Evolutionary conservation across 345 rosid genomes (phyloP).

Genomic region (Eucalyptus shirleyi): DNA sequence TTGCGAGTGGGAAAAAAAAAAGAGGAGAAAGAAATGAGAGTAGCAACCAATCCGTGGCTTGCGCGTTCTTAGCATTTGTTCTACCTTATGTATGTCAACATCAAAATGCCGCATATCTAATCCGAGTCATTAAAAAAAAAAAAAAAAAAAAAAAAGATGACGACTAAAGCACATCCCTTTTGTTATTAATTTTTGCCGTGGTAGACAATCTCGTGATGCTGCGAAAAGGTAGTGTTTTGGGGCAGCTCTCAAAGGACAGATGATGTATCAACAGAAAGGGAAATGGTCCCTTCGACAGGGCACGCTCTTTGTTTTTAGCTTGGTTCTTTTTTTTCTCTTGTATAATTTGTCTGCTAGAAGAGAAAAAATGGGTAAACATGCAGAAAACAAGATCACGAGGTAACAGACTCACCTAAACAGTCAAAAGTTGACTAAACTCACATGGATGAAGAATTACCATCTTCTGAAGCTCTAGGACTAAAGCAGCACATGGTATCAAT

Average conservation of each 20-base stretch:
- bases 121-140: not conserved
- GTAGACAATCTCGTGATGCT: not conserved
- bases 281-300: not conserved
- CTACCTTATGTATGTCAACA: not conserved
- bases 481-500: not conserved
- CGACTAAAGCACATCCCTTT: not conserved
- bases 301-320: not conserved
- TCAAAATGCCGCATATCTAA: not conserved
- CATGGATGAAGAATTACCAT: not conserved
- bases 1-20: accelerated
- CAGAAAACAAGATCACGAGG: not conserved
- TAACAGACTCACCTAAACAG: not conserved
- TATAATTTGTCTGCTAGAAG: not conserved
- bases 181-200: not conserved
- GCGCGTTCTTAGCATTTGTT: not conserved
- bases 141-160: accelerated
- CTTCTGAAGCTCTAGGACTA: not conserved
- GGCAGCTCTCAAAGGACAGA: not conserved
- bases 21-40: not conserved
- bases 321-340: not conserved
- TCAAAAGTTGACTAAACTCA: not conserved
- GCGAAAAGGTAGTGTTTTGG: not conserved
- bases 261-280: not conserved
- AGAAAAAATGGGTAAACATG: not conserved
- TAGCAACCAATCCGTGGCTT: not conserved